Base-by-base conservation (phyloP, 805 yeast genomes). In the Ascoidea rubescens region DNA sequence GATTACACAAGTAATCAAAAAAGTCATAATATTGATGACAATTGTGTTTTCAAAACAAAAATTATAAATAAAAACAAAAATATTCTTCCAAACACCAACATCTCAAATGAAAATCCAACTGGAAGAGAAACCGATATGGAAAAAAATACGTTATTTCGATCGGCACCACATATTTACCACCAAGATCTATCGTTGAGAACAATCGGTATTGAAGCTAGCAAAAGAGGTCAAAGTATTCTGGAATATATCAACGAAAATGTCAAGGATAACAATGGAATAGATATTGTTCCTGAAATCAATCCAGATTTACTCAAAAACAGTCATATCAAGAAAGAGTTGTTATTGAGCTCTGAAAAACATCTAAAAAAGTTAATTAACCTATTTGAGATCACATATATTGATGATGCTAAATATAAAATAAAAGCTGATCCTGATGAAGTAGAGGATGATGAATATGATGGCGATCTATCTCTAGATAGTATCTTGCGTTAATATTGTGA, bases 1-100 rank as follows among this genome's bases (percentile, higher is more conserved):
- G n/a, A 47, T 28, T 14, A 47, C n/a, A 45, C 60, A 1, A 31
- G 45, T 50, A 16, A 57, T 58, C 53, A 62, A 1, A 45, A 45
- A 10, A 56, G 55, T 6, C 48, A 49, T 28, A 58, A 54, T 45
- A 69, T 67, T 47, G 56, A 58, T 33, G 48, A 60, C 4, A 65
- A 58, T 31, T 64, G 51, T 31, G 30, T 55, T 31, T 55, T 59
- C 71, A 5, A 48, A 60, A 3, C 53, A 59, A 4, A 59, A 58
- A 42, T 54, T 60, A 16, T 48, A 58, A 21, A 54, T 50, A 46
- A 60, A 57, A 53, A 61, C 50, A n/a, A 50, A 21, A 21, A 21
- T 21, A 21, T 3, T 21, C 28, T 21, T 21, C 28, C 28, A 21
- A 21, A 21, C 3, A 21, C 28, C 28, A 21, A 21, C 28, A 21